Conservation (phyloP, 352 stramenopile species). For the Elongisporangium prolatum region DNA sequence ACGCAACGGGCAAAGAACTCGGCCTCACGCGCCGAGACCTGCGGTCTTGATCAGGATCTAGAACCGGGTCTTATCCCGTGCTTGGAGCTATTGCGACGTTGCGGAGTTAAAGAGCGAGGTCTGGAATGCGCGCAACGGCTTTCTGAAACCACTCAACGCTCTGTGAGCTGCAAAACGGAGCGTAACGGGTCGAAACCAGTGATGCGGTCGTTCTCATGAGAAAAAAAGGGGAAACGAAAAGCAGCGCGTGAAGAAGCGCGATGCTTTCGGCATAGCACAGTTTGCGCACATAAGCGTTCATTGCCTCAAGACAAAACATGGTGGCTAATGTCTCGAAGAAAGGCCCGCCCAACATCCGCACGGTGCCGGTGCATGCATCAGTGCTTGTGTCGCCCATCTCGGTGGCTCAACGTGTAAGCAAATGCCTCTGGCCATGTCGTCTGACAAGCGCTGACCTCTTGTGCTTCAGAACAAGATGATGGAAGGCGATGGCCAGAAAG, state of each 20-base stretch:
- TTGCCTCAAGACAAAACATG: conserved; percentile 16
- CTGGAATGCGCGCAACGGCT: neutral
- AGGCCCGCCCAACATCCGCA: conserved; percentile 13
- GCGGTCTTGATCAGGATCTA: too few species aligned
- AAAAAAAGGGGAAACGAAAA: neutral
- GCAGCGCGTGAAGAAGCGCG: neutral
- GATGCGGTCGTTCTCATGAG: neutral
- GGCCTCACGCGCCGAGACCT: too few species aligned
- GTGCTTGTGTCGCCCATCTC: conserved; percentile 52
- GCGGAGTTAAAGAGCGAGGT: neutral
- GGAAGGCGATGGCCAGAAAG: conserved; percentile 19
- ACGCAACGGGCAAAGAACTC: neutral
- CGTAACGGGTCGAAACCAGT: neutral
- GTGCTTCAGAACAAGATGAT: conserved; percentile 23
- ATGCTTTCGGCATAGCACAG: neutral
- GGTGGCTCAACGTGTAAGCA: conserved; percentile 38
- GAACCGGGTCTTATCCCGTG: neutral
- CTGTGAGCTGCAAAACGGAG: neutral
- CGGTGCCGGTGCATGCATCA: conserved; percentile 8
- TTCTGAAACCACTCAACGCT: neutral
- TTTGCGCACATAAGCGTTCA: neutral
- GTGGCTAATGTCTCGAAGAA: conserved; percentile 24
- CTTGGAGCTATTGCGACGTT: neutral
- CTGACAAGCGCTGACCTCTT: too few species aligned
- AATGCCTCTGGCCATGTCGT: neutral